Conservation (phyloP, 331 rosid genomes). For the Quercus tomentella region DNA sequence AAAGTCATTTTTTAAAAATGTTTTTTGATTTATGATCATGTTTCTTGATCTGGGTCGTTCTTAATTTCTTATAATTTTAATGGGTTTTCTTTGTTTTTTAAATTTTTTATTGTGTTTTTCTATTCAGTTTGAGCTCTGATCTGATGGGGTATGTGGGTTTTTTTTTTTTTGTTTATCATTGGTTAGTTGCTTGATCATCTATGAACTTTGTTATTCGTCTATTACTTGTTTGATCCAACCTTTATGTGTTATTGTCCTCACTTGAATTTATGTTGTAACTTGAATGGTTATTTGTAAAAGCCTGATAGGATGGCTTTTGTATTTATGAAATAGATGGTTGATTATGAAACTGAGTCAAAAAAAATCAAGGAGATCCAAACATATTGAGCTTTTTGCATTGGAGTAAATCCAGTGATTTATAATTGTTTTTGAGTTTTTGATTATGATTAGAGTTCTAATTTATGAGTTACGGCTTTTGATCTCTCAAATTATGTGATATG, state of each 20-base stretch:
- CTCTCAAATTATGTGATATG: too few species aligned
- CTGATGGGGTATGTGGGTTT: not conserved
- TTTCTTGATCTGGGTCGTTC: constrained; percentile 27
- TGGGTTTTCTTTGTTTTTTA: constrained; percentile 18
- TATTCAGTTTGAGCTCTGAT: constrained; percentile 22
- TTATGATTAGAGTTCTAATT: too few species aligned
- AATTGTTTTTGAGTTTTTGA: not conserved
- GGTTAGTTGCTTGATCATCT: constrained; percentile 4
- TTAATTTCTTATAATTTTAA: constrained; percentile 16
- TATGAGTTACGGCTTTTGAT: too few species aligned
- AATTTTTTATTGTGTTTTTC: not conserved
- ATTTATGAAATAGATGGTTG: constrained; percentile 11
- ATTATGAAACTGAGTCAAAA: not conserved
- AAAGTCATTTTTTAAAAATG: not conserved
- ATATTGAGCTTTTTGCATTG: constrained; percentile 4
- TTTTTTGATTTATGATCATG: not conserved
- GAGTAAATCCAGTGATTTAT: constrained; percentile 19
- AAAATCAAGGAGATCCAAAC: constrained; percentile 28
- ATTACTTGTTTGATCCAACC: constrained; percentile 18
- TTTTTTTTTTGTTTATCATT: constrained; percentile 3
- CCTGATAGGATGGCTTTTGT: constrained; percentile 4
- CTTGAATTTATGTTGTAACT: constrained; percentile 17
- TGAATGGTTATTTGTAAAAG: constrained; percentile 6
- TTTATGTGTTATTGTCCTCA: constrained; percentile 5
- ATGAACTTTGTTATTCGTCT: not conserved